Evolutionary conservation across 306 rosid species (phyloP), one percentile per base, ranked within the genome.

Genomic region (Quercus mongolica): DNA sequence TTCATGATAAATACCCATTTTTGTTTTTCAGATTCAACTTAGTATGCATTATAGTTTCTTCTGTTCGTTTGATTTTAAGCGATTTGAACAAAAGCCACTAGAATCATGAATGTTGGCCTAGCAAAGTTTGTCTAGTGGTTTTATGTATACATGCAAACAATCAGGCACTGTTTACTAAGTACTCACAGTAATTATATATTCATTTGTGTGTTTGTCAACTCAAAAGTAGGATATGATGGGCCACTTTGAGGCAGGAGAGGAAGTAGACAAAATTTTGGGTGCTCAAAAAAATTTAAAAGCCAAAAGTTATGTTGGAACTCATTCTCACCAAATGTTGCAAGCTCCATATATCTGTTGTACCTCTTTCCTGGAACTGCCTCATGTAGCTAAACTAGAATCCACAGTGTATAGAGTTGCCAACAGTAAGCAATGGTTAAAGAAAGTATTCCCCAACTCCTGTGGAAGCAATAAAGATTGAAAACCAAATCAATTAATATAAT

Each of bases 321-420:
- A 25, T 71, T 57, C 89, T 87, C 88, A 95, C 99, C 99, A 76
- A 95, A 95, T 74, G 99, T 92, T 15, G 99, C 97, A 41, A 95
- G 94, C 88, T 95, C 99, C 77, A 95, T 94, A 75, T 93, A 95
- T 90, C 99, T 84, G 87, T 93, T 95, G 88, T 95, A 95, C 84
- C 99, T 89, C 91, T 93, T 93, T 54, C 99, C 99, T 1, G 99
- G 98, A 62, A 95, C 98, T 21, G 98, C 99, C 87, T 95, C 99
- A 35, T 95, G 99, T 18, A 95, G 94, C 86, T 93, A 98, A 89
- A 95, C 97, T 79, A 95, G 85, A 83, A 95, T 88, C 98, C 98
- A 95, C 73, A 95, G 76, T 6, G 99, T 95, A 85, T 95, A 95
- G 25, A 95, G 93, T 87, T 95, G 99, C 99, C 99, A 95, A 75